Conservation (phyloP, 2,329 filamentous ascomycete species). For the Trichophyton verrucosum region DNA sequence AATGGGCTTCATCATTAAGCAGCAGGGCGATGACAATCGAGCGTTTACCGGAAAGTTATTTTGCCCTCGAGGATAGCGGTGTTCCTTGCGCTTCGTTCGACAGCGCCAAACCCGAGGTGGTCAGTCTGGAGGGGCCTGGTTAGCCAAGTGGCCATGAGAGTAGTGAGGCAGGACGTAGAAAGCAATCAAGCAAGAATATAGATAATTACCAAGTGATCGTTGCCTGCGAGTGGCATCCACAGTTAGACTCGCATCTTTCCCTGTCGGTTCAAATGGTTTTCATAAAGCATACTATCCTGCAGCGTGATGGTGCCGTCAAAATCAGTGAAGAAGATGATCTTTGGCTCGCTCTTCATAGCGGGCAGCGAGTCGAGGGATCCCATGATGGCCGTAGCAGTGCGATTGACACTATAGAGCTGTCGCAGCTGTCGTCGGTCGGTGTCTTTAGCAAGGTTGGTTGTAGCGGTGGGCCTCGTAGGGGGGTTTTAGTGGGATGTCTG, state of each 20-base stretch:
- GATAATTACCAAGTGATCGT: constrained; percentile 48
- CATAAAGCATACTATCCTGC: constrained; percentile 44
- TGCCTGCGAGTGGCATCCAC: constrained; percentile 33
- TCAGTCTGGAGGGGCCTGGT: constrained; percentile 52
- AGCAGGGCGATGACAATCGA: background rate
- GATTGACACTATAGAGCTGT: background rate
- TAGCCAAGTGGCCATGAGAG: background rate
- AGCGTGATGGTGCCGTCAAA: constrained; percentile 94
- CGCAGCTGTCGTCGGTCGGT: background rate
- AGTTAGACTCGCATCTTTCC: background rate
- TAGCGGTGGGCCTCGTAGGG: background rate
- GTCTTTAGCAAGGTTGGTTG: background rate
- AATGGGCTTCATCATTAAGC: background rate
- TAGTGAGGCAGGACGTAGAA: background rate
- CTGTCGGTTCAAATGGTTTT: background rate
- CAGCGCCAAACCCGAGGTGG: constrained; percentile 71
- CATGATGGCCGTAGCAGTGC: constrained; percentile 7
- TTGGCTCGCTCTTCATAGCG: constrained; percentile 49
- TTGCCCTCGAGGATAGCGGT: constrained; percentile 59
- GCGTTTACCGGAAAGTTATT: constrained; percentile 53
- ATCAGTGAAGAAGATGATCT: constrained; percentile 97
- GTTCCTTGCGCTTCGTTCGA: constrained; percentile 60
- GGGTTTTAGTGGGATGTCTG: no score
- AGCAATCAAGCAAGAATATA: background rate
- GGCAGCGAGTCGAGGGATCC: constrained; percentile 20